These are phyloP conservation scores for Lactarius vividus DNA, from an alignment of 768 basidiomycete genomes.

Conservation along the genomic window DNA sequence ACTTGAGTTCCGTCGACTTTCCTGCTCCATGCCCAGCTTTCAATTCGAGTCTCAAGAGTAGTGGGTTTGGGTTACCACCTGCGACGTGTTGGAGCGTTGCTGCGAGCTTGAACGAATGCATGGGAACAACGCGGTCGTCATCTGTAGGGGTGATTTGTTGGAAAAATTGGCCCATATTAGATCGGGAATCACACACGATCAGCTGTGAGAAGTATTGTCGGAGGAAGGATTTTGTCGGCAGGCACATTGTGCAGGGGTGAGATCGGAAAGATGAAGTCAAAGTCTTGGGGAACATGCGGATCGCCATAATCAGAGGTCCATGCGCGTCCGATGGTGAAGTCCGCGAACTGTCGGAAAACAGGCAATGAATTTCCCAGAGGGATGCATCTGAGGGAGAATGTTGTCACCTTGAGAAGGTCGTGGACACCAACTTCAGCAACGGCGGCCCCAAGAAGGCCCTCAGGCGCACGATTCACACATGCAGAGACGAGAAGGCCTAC, in stretches of 20 bases:
- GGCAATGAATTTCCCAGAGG: not conserved
- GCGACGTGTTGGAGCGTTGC: conserved; percentile 71
- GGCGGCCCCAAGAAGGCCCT: conserved; percentile 72
- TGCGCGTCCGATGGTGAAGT: conserved; percentile 74
- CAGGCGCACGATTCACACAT: conserved; percentile 76
- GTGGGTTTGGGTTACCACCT: conserved; percentile 65
- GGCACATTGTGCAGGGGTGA: conserved; percentile 83
- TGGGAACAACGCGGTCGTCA: conserved; percentile 83
- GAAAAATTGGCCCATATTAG: not conserved
- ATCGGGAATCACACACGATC: conserved; percentile 55
- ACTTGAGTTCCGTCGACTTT: conserved; percentile 72
- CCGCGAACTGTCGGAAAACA: conserved; percentile 50
- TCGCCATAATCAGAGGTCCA: conserved; percentile 82
- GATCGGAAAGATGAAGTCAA: conserved; percentile 79
- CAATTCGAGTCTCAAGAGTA: conserved; percentile 74
- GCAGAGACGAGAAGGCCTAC: conserved; percentile 78
- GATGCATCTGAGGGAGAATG: conserved; percentile 7
- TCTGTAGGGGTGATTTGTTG: conserved; percentile 41
- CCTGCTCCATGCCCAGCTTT: conserved; percentile 82
- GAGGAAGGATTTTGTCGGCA: conserved; percentile 56
- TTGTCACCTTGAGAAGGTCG: conserved; percentile 67
- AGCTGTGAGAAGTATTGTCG: conserved; percentile 75
- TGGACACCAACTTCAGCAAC: conserved; percentile 81
- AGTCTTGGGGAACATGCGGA: conserved; percentile 70
- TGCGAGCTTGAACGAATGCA: conserved; percentile 82